Evolutionary conservation across 768 basidiomycete genomes (phyloP).

Genomic region (Leccinum incarnatum): DNA sequence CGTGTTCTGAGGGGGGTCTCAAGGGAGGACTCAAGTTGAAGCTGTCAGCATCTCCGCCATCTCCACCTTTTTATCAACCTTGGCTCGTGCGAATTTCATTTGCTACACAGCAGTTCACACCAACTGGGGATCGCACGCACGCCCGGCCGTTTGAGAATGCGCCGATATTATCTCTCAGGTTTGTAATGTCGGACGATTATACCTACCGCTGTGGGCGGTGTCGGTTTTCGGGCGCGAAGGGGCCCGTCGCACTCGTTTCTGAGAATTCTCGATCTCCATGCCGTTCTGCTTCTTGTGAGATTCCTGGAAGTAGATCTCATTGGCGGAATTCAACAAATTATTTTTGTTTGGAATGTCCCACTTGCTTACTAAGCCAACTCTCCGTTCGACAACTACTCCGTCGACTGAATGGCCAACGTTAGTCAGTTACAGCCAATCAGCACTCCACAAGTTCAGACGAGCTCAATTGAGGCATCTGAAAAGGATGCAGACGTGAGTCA

Average conservation of each 20-base stretch:
- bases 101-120: not conserved
- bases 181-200: not conserved
- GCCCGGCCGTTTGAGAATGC: not conserved
- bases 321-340: no score
- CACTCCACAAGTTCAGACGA: conserved; percentile 23
- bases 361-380: not conserved
- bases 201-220: no score
- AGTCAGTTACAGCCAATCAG: conserved; percentile 31
- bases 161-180: not conserved
- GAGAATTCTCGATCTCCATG: no score
- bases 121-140: no score
- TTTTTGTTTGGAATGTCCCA: not conserved
- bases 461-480: conserved; percentile 24
- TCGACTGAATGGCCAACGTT: conserved; percentile 25
- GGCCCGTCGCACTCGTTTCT: no score
- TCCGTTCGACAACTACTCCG: not conserved
- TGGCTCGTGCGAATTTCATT: conserved; percentile 27
- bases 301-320: no score
- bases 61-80: conserved; percentile 23
- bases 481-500: conserved; percentile 29
- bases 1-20: not conserved
- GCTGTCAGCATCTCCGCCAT: conserved; percentile 1
- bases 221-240: no score
- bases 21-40: not conserved
- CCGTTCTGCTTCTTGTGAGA: no score